Percentiles rank a stretch among this genome's conserved stretches.
phyloP scores from a whole-genome alignment of 2,329 filamentous ascomycete genomes.

The Sporothrix brasiliensis region DNA sequence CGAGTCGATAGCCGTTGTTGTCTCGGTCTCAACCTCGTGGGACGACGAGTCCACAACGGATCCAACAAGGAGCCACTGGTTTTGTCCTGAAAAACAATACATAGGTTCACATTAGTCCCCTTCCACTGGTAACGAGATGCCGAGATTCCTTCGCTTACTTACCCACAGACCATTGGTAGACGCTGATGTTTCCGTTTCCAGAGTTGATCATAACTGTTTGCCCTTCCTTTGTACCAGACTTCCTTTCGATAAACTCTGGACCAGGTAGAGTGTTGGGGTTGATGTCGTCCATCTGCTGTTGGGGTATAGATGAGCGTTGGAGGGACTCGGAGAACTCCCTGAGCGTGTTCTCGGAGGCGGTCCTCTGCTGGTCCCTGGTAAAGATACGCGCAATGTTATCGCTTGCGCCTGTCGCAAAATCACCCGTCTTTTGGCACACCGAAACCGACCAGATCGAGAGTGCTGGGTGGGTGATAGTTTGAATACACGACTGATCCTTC shows the following conservation, averaged over 20 bases:
- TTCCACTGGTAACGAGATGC: background rate
- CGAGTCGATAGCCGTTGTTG: slow-evolving; percentile 67
- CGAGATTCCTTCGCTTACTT: slow-evolving; percentile 38
- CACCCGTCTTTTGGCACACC: slow-evolving; percentile 77
- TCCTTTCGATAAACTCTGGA: slow-evolving; percentile 79
- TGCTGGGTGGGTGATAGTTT: slow-evolving; percentile 95
- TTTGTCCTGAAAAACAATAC: slow-evolving; percentile 49
- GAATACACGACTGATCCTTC: slow-evolving; percentile 78
- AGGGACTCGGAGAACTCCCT: slow-evolving; percentile 80
- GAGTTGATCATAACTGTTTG: slow-evolving; percentile 92
- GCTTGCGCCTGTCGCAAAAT: slow-evolving; percentile 92
- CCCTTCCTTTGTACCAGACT: slow-evolving; percentile 90
- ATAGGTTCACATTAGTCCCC: background rate
- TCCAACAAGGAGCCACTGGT: slow-evolving; percentile 85
- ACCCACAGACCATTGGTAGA: slow-evolving; percentile 78
- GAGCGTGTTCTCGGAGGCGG: slow-evolving; percentile 69
- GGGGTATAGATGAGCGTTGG: slow-evolving; percentile 80
- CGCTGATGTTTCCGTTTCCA: slow-evolving; percentile 76
- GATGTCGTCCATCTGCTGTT: slow-evolving; percentile 74
- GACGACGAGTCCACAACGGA: slow-evolving; percentile 73
- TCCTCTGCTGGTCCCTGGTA: slow-evolving; percentile 68
- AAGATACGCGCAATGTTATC: slow-evolving; percentile 86
- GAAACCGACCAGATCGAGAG: slow-evolving; percentile 95
- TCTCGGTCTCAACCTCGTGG: slow-evolving; percentile 27
- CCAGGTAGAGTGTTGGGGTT: slow-evolving; percentile 92